These are phyloP conservation scores for Mycocalia duriaeana DNA, from an alignment of 1,284 basidiomycete genomes.

Conservation along the genomic window DNA sequence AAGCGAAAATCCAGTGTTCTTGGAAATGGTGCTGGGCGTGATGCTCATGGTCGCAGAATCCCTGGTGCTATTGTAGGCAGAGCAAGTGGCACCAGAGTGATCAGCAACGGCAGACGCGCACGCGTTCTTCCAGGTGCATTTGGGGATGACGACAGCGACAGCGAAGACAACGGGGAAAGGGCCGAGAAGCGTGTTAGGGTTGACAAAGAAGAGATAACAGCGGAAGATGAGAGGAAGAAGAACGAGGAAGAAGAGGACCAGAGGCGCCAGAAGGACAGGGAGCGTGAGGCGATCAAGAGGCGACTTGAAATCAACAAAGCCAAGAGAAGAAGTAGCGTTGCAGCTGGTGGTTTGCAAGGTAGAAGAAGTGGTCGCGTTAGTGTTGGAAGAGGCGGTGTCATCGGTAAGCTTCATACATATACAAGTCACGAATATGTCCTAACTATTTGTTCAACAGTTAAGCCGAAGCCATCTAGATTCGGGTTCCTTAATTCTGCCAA, in stretches of 20 bases:
- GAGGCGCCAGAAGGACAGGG: conserved; percentile 39
- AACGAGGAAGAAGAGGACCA: conserved; percentile 27
- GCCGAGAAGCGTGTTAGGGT: conserved; percentile 21
- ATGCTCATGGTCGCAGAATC: conserved; percentile 14
- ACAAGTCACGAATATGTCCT: conserved; percentile 7
- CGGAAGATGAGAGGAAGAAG: conserved; percentile 23
- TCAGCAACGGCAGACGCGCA: conserved; percentile 42
- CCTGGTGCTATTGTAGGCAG: conserved; percentile 21
- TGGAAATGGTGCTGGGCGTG: conserved; percentile 17
- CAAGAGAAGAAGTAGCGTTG: conserved; percentile 58
- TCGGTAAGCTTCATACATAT: conserved; percentile 28
- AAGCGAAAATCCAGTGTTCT: conserved; percentile 42
- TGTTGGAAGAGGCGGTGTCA: conserved; percentile 29
- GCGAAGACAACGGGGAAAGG: conserved; percentile 32
- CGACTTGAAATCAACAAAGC: conserved; percentile 61
- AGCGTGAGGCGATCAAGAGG: conserved; percentile 54
- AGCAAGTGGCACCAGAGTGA: conserved; percentile 42
- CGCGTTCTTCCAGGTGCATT: conserved; percentile 53
- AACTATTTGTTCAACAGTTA: conserved; percentile 35
- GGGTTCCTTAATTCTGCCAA: conserved; percentile 58
- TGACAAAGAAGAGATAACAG: conserved; percentile 19
- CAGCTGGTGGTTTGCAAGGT: conserved; percentile 19
- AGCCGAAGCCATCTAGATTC: conserved; percentile 42
- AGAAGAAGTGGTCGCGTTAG: conserved; percentile 33
- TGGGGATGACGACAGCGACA: conserved; percentile 44